Conservation (phyloP, 257 asterid genomes). For the Nicotiana tabacum region DNA sequence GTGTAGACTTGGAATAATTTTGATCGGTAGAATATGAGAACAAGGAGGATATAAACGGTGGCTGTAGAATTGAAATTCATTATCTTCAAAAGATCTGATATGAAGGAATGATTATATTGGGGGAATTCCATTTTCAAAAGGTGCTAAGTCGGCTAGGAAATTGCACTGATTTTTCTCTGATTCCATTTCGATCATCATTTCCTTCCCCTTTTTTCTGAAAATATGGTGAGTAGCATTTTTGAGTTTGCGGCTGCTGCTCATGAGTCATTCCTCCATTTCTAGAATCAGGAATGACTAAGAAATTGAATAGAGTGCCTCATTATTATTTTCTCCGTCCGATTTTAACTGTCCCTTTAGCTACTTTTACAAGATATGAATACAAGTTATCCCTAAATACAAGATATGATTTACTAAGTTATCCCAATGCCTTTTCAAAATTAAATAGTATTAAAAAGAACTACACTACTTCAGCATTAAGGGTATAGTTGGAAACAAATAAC, state of each 20-base stretch:
- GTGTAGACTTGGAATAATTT: not conserved
- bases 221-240: not conserved
- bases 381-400: no score
- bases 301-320: not conserved
- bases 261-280: not conserved
- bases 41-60: not conserved
- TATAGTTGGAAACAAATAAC: no score
- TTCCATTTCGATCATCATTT: not conserved
- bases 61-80: not conserved
- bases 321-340: not conserved
- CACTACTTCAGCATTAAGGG: no score
- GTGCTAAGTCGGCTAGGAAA: not conserved
- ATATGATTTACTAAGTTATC: no score
- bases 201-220: not conserved
- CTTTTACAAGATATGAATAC: no score
- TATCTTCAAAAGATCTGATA: not conserved
- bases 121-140: slow-evolving; percentile 2
- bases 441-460: no score
- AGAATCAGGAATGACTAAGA: not conserved
- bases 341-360: no score
- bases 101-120: not conserved
- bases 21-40: not conserved
- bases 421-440: no score
- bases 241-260: not conserved
- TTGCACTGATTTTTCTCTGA: not conserved